These are phyloP conservation scores for Mollisiaceae sp. DNA, from an alignment of 2,329 filamentous ascomycete genomes.

Conservation along the genomic window DNA sequence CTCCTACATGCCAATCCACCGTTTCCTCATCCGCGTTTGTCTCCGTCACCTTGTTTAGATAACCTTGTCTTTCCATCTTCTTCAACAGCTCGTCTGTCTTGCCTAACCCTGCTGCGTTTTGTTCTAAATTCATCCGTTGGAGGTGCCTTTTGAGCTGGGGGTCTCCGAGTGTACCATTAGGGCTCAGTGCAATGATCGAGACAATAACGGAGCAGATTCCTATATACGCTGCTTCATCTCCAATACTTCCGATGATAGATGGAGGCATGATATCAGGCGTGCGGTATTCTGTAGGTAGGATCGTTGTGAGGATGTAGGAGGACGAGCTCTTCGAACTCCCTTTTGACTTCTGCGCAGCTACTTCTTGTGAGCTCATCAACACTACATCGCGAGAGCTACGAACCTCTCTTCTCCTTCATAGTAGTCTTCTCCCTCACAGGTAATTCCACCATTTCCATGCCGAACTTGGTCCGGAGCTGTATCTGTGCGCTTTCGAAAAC, in stretches of 20 bases:
- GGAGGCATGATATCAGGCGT: slow-evolving; percentile 70
- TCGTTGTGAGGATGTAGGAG: slow-evolving; percentile 78
- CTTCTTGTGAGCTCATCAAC: slow-evolving; percentile 12
- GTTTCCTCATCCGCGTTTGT: slow-evolving; percentile 73
- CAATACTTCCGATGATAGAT: slow-evolving; percentile 65
- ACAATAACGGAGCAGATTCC: slow-evolving; percentile 83
- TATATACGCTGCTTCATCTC: slow-evolving; percentile 78
- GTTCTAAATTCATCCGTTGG: slow-evolving; percentile 73
- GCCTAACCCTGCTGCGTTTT: slow-evolving; percentile 68
- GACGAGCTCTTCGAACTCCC: slow-evolving; percentile 62
- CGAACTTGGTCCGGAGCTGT: slow-evolving; percentile 74
- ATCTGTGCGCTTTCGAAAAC: slow-evolving; percentile 80
- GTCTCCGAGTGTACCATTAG: slow-evolving; percentile 74
- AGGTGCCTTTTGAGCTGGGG: slow-evolving; percentile 80
- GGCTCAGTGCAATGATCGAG: slow-evolving; percentile 73
- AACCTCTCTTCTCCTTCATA: slow-evolving; percentile 78
- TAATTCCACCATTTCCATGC: slow-evolving; percentile 91
- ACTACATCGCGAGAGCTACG: slow-evolving; percentile 48
- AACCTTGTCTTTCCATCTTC: slow-evolving; percentile 80
- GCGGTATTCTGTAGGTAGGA: slow-evolving; percentile 71
- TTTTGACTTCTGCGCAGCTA: slow-evolving; percentile 47
- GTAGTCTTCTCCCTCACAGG: slow-evolving; percentile 82
- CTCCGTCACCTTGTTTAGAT: slow-evolving; percentile 80
- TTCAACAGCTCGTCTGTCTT: slow-evolving; percentile 78
- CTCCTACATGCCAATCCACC: slow-evolving; percentile 83